Evolutionary conservation across 106 monocot genomes (phyloP).

Genomic region (Dendrobium catenatum): DNA sequence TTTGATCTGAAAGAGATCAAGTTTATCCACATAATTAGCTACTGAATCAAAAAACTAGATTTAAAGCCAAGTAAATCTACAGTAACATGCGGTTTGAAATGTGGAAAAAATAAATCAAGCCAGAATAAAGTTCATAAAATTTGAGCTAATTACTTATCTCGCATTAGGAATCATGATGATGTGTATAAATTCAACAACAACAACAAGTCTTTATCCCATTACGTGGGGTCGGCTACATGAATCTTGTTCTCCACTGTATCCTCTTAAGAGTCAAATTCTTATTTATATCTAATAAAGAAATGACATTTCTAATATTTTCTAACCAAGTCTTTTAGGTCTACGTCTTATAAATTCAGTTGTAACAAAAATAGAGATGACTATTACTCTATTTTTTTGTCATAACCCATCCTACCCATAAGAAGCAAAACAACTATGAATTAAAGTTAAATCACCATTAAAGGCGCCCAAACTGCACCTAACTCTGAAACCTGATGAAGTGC

Average conservation of each 20-base stretch:
- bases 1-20: conserved; percentile 49
- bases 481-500: background rate
- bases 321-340: no score
- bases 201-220: no score
- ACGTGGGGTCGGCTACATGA: no score
- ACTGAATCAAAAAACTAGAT: background rate
- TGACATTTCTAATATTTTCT: background rate
- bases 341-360: background rate
- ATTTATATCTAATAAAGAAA: background rate
- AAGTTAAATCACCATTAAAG: background rate
- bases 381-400: background rate
- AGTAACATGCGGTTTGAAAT: background rate
- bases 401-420: background rate
- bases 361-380: background rate
- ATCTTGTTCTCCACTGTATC: no score
- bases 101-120: background rate
- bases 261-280: no score
- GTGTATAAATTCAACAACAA: background rate
- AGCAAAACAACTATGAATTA: background rate
- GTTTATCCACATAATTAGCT: background rate
- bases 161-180: background rate
- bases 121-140: background rate
- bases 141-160: background rate
- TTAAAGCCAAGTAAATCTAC: background rate
- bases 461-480: background rate